phyloP scores from a whole-genome alignment of 2,329 filamentous ascomycete genomes.

The Simplicillium sp. region DNA sequence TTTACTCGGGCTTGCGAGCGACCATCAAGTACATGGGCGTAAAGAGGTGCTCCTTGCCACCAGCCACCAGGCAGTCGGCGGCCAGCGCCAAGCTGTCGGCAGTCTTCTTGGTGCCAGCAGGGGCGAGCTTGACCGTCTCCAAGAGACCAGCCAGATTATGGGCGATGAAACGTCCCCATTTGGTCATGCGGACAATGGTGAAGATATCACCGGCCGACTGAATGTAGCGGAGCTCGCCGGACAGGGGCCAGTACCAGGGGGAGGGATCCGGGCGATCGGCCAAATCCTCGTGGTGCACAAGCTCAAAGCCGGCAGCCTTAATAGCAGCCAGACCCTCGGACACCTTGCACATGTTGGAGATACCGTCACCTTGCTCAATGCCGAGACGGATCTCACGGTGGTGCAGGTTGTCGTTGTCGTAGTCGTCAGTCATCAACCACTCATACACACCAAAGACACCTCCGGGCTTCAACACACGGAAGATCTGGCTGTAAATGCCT shows the following conservation, averaged over 20 bases:
- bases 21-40: slow-evolving; percentile 99
- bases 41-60: slow-evolving; percentile 84
- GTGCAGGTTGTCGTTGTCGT: slow-evolving; percentile 77
- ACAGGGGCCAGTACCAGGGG: slow-evolving; percentile 92
- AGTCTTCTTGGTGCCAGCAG: slow-evolving; percentile 85
- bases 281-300: slow-evolving; percentile 79
- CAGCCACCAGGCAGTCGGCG: slow-evolving; percentile 77
- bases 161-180: slow-evolving; percentile 63
- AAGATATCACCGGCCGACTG: slow-evolving; percentile 70
- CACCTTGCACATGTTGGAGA: slow-evolving; percentile 92
- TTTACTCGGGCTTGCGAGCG: slow-evolving; percentile 61
- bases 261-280: slow-evolving; percentile 65
- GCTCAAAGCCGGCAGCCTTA: slow-evolving; percentile 75
- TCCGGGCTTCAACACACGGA: slow-evolving; percentile 89
- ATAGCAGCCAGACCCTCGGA: slow-evolving; percentile 75
- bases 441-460: slow-evolving; percentile 96
- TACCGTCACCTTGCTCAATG: slow-evolving; percentile 93
- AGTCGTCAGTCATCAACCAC: slow-evolving; percentile 96
- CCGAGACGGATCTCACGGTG: slow-evolving; percentile 87
- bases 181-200: slow-evolving; percentile 83
- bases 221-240: slow-evolving; percentile 77
- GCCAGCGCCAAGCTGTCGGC: slow-evolving; percentile 77
- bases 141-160: slow-evolving; percentile 70
- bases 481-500: slow-evolving; percentile 90
- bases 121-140: slow-evolving; percentile 67